A percentile compares a stretch with the other conserved stretches of the same genome.
Conservation (phyloP, 2,329 filamentous ascomycete genomes). For the Aspergillus sp. region DNA sequence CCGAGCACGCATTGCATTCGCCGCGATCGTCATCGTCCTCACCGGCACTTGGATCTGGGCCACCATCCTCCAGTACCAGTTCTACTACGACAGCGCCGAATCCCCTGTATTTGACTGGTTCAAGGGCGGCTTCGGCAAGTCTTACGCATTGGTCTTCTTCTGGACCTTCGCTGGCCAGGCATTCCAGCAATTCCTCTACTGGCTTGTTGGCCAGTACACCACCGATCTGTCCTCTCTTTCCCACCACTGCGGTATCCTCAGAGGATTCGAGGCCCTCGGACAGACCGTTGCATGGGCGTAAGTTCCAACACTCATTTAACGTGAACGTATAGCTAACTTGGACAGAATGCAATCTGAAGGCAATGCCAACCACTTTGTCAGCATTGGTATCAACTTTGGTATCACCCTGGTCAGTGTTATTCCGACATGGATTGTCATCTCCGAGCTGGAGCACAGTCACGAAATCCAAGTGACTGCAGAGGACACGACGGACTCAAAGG, state of each 20-base stretch:
- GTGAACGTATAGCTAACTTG: background rate
- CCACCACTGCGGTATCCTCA: slow-evolving; percentile 10
- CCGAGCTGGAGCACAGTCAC: slow-evolving; percentile 12
- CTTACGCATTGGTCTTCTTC: slow-evolving; percentile 13
- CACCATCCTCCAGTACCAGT: slow-evolving; percentile 8
- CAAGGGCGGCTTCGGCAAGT: slow-evolving; percentile 13
- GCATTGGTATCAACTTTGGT: slow-evolving; percentile 12
- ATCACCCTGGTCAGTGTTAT: slow-evolving; percentile 8
- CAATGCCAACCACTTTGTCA: slow-evolving; percentile 14
- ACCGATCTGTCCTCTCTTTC: slow-evolving; percentile 11
- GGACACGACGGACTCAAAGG: background rate
- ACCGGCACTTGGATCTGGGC: slow-evolving; percentile 13
- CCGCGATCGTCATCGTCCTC: slow-evolving; percentile 1
- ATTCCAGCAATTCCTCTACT: slow-evolving; percentile 14
- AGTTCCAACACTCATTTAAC: background rate
- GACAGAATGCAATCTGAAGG: slow-evolving; percentile 11
- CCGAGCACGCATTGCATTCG: slow-evolving; percentile 6
- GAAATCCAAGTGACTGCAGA: slow-evolving; percentile 7
- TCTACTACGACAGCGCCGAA: slow-evolving; percentile 2
- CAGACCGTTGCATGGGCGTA: slow-evolving; percentile 14
- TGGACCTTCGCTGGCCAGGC: slow-evolving; percentile 11
- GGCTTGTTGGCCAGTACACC: slow-evolving; percentile 12
- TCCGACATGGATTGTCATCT: slow-evolving; percentile 11
- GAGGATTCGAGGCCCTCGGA: slow-evolving; percentile 12
- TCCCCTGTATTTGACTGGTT: slow-evolving; percentile 13